Conservation (phyloP, 441 rosid species). For the Bocquillonia castaneifolia region DNA sequence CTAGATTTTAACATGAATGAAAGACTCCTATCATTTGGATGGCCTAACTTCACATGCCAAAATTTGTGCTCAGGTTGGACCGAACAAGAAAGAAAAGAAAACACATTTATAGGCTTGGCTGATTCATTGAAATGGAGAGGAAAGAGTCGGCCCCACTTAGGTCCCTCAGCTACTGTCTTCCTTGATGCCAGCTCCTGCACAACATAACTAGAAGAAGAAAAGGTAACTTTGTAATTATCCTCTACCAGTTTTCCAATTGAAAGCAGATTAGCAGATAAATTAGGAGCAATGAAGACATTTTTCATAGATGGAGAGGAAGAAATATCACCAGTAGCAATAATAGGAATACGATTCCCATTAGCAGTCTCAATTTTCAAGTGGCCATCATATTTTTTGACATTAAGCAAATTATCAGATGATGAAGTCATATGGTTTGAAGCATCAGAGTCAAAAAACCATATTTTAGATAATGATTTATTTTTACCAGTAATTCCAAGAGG, state of each 20-base stretch:
- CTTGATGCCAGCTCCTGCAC: neutral
- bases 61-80: neutral
- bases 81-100: neutral
- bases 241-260: conserved; percentile 1
- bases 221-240: neutral
- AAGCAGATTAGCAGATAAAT: neutral
- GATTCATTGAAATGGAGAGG: neutral
- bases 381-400: conserved; percentile 7
- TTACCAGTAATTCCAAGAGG: neutral
- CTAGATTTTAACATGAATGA: neutral
- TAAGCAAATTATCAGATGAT: neutral
- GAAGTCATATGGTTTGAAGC: neutral
- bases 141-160: neutral
- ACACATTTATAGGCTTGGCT: neutral
- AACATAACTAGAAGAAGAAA: conserved; percentile 3
- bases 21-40: conserved; percentile 3
- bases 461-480: neutral
- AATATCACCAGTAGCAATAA: neutral
- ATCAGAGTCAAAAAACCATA: neutral
- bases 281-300: neutral
- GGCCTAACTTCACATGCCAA: neutral
- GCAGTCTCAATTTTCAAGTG: neutral
- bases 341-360: neutral
- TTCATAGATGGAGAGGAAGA: neutral
- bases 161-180: conserved; percentile 1